A percentile compares a stretch with the other conserved stretches of the same genome.
Conservation (phyloP, 2,329 filamentous ascomycete species). For the Xylaria sp. region DNA sequence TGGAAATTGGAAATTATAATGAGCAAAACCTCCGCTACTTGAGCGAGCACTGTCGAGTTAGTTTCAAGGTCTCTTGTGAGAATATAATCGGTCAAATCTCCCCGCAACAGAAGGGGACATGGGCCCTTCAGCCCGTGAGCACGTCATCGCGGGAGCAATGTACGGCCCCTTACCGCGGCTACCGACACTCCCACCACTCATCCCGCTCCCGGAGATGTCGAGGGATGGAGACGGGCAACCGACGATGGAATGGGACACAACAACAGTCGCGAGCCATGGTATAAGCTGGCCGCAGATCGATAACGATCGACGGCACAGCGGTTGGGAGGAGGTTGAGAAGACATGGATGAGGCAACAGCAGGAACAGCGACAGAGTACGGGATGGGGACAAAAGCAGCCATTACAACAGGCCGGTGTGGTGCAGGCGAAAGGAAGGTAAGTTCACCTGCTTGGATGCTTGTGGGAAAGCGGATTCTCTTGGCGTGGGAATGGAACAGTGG, state of each 20-base stretch:
- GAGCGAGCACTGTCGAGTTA: too few species aligned
- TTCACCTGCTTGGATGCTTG: background rate
- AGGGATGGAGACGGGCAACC: background rate
- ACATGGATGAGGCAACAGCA: slow-evolving; percentile 28
- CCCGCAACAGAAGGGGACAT: background rate
- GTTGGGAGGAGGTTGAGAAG: slow-evolving; percentile 38
- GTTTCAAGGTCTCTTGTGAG: too few species aligned
- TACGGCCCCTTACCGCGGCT: background rate
- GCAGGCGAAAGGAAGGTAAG: slow-evolving; percentile 1
- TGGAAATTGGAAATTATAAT: too few species aligned
- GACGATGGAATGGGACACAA: slow-evolving; percentile 38
- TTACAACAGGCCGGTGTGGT: background rate
- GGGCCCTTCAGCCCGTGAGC: background rate
- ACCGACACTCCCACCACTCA: slow-evolving; percentile 9
- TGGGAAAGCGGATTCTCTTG: background rate
- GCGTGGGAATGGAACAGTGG: background rate
- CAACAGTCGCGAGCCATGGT: slow-evolving; percentile 22
- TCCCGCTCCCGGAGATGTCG: slow-evolving; percentile 2
- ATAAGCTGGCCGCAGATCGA: slow-evolving; percentile 23
- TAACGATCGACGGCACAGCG: slow-evolving; percentile 36
- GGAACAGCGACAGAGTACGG: background rate
- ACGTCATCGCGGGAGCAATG: slow-evolving; percentile 13
- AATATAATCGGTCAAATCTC: too few species aligned
- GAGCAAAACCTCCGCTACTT: too few species aligned
- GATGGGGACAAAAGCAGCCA: background rate